Evolutionary conservation across 148 eudicot genomes (phyloP), one percentile per base, ranked within the genome.

Genomic region (Fallopia convolvulus): DNA sequence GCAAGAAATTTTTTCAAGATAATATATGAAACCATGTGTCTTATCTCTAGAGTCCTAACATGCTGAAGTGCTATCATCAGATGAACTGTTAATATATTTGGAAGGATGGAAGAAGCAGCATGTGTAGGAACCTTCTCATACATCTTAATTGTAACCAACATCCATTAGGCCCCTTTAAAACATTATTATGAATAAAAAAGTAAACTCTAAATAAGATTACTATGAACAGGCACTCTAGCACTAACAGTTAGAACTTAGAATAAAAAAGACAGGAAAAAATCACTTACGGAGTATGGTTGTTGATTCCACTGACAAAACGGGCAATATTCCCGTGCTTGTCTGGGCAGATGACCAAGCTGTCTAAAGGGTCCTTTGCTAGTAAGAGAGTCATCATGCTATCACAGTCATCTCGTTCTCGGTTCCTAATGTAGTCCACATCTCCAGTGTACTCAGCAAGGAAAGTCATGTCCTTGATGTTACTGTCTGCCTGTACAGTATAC

Each of bases 341-440:
- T 40, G 99, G 97, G 80, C 99, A 95, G 77, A 95, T 78, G 78
- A 95, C 85, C 33, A 92, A 90, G 76, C 97, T 92, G 50, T 87
- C 76, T 7, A 87, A 86, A 50, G 87, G 82, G 75, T 91, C 86
- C n/a, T 82, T 81, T 47, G 97, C 86, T 39, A 91, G 83, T 74
- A 95, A 90, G 77, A 95, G 99, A 23, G 97, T 92, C 97, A 95
- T 95, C 88, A 95, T 41, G 82, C 97, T 92, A 76, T 95, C 99
- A 76, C 97, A 92, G 70, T 92, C 97, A 63, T 92, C 97, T 46
- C 79, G 78, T 81, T 90, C 93, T 75, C 99, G 88, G 74, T 89
- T 95, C 83, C 78, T 89, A 9, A 91, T 83, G 85, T 84, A 95
- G 86, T 95, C 99, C 77, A 92, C 99, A 75, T 95, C 97, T 55